phyloP scores from a whole-genome alignment of 2,329 filamentous ascomycete species.

The Botrytis fragariae region DNA sequence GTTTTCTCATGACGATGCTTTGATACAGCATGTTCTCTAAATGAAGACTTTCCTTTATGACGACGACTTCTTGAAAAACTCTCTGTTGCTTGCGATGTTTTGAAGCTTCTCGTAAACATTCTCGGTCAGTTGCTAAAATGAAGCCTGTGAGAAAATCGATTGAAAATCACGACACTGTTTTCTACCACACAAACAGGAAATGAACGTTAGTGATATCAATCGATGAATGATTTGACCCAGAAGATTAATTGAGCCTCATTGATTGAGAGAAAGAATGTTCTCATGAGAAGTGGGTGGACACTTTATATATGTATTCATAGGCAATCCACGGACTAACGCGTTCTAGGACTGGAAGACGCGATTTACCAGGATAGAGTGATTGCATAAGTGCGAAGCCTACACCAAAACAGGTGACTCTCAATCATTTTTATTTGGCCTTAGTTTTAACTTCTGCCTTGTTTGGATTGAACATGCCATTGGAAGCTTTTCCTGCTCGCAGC shows the following conservation, averaged over 20 bases:
- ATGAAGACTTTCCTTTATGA: conserved; percentile 35
- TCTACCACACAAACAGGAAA: conserved; percentile 6
- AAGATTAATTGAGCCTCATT: conserved; percentile 4
- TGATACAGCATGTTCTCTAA: conserved; percentile 40
- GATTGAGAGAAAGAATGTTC: not conserved
- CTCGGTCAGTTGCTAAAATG: conserved; percentile 21
- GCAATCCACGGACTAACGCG: conserved; percentile 17
- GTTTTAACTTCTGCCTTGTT: conserved; percentile 12
- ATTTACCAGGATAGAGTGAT: not conserved
- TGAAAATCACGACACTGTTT: conserved; percentile 2
- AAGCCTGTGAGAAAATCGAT: not conserved
- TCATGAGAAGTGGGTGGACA: conserved; percentile 6
- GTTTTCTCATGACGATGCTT: conserved; percentile 37
- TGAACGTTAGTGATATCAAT: not conserved
- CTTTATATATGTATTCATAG: conserved; percentile 6
- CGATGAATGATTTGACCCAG: not conserved
- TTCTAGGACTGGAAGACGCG: conserved; percentile 4
- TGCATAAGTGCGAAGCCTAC: conserved; percentile 7
- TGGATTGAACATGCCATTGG: not conserved
- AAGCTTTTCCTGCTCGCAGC: not conserved
- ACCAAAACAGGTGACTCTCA: conserved; percentile 17
- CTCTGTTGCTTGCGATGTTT: conserved; percentile 35
- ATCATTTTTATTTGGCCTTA: not conserved
- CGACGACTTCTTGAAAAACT: conserved; percentile 37
- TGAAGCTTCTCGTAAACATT: conserved; percentile 35